These are phyloP conservation scores for Trichosanthes cucumerina DNA, from an alignment of 306 rosid genomes.

Conservation along the genomic window DNA sequence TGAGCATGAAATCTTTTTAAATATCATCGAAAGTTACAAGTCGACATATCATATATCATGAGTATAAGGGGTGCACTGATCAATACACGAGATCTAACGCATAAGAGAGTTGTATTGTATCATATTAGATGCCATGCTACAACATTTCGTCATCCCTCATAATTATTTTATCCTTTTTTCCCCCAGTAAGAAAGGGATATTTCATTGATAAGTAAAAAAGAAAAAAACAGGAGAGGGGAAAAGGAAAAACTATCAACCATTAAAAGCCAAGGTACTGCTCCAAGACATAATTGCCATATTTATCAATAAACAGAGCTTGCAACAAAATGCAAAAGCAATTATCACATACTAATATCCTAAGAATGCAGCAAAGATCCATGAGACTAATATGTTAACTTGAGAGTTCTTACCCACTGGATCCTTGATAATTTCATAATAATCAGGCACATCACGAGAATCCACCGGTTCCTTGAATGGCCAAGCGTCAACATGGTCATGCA, in stretches of 20 bases:
- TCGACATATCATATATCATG: neutral
- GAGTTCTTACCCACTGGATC: conserved; percentile 78
- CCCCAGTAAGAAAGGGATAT: neutral
- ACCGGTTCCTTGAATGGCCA: conserved; percentile 99
- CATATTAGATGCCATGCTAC: neutral
- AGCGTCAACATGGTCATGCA: conserved; percentile 76
- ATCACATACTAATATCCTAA: neutral
- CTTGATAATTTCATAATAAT: conserved; percentile 88
- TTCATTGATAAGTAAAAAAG: neutral
- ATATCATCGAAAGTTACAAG: neutral
- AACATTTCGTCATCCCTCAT: neutral
- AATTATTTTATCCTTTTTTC: neutral
- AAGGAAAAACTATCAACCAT: neutral
- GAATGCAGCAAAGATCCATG: neutral
- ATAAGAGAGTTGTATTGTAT: neutral
- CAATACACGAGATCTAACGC: neutral
- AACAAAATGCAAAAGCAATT: neutral
- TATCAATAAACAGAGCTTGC: neutral
- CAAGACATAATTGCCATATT: neutral
- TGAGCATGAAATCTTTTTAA: neutral
- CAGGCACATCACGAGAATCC: conserved; percentile 86
- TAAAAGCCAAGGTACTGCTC: neutral
- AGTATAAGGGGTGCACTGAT: neutral
- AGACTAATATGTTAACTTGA: neutral
- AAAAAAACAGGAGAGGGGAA: neutral